phyloP scores from a whole-genome alignment of 495 filamentous ascomycete species.

The Eremomyces bilateralis region DNA sequence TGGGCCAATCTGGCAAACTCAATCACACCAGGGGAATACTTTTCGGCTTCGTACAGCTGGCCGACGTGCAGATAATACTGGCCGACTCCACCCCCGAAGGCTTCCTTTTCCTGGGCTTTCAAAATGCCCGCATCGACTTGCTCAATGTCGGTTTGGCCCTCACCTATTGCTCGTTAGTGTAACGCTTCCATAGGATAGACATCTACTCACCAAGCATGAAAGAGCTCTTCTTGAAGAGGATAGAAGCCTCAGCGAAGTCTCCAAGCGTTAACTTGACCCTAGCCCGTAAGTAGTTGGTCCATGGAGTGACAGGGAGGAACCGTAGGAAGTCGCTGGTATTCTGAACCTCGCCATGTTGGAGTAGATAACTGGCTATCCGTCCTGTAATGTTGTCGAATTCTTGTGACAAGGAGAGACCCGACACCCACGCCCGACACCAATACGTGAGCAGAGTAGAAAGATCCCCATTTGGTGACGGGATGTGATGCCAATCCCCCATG shows the following conservation, averaged over 20 bases:
- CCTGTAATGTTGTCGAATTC: conserved; percentile 24
- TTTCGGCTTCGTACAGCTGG: conserved; percentile 54
- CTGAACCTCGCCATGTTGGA: conserved; percentile 14
- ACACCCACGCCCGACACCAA: conserved; percentile 17
- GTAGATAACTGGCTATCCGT: conserved; percentile 31
- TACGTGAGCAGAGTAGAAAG: conserved; percentile 13
- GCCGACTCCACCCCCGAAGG: conserved; percentile 54
- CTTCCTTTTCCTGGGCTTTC: conserved; percentile 44
- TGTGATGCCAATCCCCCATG: conserved; percentile 13
- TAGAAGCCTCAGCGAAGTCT: conserved; percentile 48
- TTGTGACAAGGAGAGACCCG: conserved; percentile 4
- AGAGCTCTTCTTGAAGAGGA: conserved; percentile 63
- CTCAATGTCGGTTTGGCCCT: conserved; percentile 15
- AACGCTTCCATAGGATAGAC: too few species aligned
- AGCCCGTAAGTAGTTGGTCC: conserved; percentile 72
- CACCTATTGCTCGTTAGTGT: too few species aligned
- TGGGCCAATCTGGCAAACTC: conserved; percentile 69
- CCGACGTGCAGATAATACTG: conserved; percentile 77
- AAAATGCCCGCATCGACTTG: conserved; percentile 32
- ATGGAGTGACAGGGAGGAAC: conserved; percentile 41
- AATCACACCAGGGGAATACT: conserved; percentile 53
- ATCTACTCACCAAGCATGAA: conserved; percentile 54
- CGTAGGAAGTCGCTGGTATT: conserved; percentile 35
- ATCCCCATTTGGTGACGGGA: conserved; percentile 1
- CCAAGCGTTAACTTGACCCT: conserved; percentile 53